phyloP scores from a whole-genome alignment of 768 basidiomycete genomes.

The Hysterangium stoloniferum region DNA sequence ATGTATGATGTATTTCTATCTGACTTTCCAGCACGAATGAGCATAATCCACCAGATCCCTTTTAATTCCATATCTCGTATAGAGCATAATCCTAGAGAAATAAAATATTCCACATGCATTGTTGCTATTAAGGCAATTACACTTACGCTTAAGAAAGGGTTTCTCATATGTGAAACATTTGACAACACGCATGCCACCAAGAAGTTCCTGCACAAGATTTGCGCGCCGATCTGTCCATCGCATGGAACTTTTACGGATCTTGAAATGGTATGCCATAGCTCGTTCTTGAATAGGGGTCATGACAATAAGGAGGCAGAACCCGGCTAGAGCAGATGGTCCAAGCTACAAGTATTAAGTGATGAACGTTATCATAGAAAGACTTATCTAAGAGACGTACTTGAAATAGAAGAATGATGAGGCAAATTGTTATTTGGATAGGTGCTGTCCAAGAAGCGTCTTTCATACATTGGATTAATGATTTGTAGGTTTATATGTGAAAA shows the following conservation, averaged over 20 bases:
- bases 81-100: constrained; percentile 41
- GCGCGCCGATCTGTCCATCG: constrained; percentile 57
- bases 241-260: constrained; percentile 46
- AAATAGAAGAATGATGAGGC: constrained; percentile 50
- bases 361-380: constrained; percentile 1
- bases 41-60: constrained; percentile 48
- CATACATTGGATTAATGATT: neutral
- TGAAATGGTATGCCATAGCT: constrained; percentile 52
- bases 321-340: constrained; percentile 62
- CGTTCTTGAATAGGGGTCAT: constrained; percentile 57
- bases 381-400: constrained; percentile 31
- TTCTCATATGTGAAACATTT: constrained; percentile 71
- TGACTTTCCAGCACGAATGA: constrained; percentile 57
- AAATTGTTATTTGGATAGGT: constrained; percentile 55
- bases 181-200: constrained; percentile 65
- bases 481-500: neutral
- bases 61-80: constrained; percentile 48
- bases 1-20: constrained; percentile 18
- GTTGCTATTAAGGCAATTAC: neutral
- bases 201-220: constrained; percentile 55
- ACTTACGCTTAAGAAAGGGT: constrained; percentile 56
- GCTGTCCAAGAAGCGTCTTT: constrained; percentile 42
- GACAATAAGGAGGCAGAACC: constrained; percentile 57
- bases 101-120: too few relatives aligned
- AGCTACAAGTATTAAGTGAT: constrained; percentile 34